These are phyloP conservation scores for Euphorbia peplus DNA, from an alignment of 345 rosid species.

Conservation along the genomic window DNA sequence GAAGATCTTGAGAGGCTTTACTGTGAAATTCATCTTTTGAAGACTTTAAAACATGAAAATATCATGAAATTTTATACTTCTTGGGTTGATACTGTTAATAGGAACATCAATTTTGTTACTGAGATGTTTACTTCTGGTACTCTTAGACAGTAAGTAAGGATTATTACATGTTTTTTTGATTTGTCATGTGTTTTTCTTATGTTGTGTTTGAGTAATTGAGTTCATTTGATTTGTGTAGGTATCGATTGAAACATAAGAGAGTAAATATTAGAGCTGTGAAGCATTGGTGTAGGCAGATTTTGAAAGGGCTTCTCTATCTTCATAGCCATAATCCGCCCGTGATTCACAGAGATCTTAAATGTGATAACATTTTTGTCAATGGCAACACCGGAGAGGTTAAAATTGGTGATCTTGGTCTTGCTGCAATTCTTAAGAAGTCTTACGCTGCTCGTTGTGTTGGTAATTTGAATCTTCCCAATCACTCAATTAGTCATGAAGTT, in stretches of 20 bases:
- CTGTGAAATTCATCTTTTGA: conserved; percentile 90
- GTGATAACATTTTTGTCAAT: conserved; percentile 87
- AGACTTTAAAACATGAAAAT: conserved; percentile 82
- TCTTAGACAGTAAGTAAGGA: conserved; percentile 89
- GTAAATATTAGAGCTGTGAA: conserved; percentile 90
- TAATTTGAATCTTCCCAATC: conserved; percentile 27
- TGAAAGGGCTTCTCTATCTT: conserved; percentile 78
- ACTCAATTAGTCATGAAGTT: background rate
- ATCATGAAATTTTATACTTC: conserved; percentile 94
- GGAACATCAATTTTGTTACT: conserved; percentile 89
- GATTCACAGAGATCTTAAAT: conserved; percentile 94
- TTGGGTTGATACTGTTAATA: conserved; percentile 80
- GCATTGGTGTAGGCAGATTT: conserved; percentile 96
- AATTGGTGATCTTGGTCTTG: conserved; percentile 96
- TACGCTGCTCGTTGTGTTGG: conserved; percentile 93
- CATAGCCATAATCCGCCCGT: conserved; percentile 59
- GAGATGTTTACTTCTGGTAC: conserved; percentile 99
- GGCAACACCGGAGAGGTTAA: conserved; percentile 96
- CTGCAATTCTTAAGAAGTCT: conserved; percentile 78
- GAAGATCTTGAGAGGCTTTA: conserved; percentile 94
- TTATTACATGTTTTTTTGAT: conserved; percentile 11
- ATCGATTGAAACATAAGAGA: conserved; percentile 79
- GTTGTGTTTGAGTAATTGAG: background rate
- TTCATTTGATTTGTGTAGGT: conserved; percentile 39
- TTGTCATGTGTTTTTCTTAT: background rate